phyloP scores from a whole-genome alignment of 2,329 filamentous ascomycete species.

The Graphium sp. region DNA sequence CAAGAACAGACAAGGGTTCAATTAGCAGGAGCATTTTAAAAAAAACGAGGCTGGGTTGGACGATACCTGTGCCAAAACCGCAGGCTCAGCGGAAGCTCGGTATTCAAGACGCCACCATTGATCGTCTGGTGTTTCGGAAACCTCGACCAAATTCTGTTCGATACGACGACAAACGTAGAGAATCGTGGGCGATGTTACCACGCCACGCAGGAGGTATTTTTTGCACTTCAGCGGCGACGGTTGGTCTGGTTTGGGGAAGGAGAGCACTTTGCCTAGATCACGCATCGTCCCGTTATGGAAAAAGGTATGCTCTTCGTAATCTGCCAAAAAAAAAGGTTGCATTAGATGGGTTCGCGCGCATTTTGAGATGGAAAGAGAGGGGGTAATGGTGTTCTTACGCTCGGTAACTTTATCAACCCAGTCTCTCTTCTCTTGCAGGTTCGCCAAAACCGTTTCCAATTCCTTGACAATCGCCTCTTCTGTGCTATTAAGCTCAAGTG shows the following conservation, averaged over 20 bases:
- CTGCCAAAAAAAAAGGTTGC: too few species aligned
- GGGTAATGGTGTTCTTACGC: too few species aligned
- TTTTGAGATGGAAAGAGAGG: too few species aligned
- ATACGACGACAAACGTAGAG: constrained; percentile 31
- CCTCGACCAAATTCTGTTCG: constrained; percentile 22
- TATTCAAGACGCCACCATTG: constrained; percentile 41
- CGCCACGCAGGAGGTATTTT: constrained; percentile 31
- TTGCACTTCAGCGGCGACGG: constrained; percentile 21
- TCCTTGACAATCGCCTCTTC: constrained; percentile 12
- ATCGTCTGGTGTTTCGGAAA: constrained; percentile 20
- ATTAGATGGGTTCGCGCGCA: too few species aligned
- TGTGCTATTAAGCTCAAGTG: constrained; percentile 17
- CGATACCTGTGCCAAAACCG: constrained; percentile 31
- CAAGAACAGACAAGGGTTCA: too few species aligned
- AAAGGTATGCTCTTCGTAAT: constrained; percentile 1
- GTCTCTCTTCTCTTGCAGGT: not conserved
- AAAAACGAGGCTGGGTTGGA: not conserved
- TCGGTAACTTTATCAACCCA: too few species aligned
- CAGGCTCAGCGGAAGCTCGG: constrained; percentile 16
- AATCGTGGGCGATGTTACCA: constrained; percentile 26
- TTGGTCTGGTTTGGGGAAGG: constrained; percentile 19
- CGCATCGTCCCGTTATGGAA: constrained; percentile 13
- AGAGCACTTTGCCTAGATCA: constrained; percentile 20
- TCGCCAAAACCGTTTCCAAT: constrained; percentile 11
- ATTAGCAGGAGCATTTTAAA: not conserved